These are phyloP conservation scores for Purpureocillium lavendulum DNA, from an alignment of 2,329 filamentous ascomycete genomes.

Conservation along the genomic window DNA sequence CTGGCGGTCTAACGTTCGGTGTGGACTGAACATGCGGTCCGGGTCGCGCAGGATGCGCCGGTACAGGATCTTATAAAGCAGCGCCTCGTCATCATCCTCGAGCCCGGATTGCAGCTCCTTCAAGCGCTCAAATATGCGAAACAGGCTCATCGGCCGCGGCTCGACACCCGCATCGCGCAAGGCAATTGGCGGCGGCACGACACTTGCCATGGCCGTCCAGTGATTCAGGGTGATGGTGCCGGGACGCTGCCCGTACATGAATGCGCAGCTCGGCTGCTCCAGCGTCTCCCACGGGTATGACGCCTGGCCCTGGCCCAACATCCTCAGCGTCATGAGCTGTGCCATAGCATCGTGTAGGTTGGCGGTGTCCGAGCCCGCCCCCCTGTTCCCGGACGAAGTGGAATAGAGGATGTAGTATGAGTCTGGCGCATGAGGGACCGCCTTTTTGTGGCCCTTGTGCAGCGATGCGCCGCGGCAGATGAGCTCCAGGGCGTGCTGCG, in stretches of 20 bases:
- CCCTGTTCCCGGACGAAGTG: constrained; percentile 35
- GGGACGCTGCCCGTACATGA: constrained; percentile 55
- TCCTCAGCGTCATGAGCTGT: constrained; percentile 48
- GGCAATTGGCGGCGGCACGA: constrained; percentile 44
- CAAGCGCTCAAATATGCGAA: constrained; percentile 49
- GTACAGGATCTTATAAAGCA: constrained; percentile 59
- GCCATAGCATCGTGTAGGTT: constrained; percentile 47
- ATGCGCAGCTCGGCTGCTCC: constrained; percentile 65
- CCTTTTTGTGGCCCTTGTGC: constrained; percentile 44
- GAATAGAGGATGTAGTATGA: constrained; percentile 49
- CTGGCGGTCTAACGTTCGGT: constrained; percentile 59
- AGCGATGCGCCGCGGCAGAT: constrained; percentile 50
- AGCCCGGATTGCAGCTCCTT: constrained; percentile 47
- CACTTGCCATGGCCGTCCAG: constrained; percentile 54
- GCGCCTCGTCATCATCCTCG: constrained; percentile 47
- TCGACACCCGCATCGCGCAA: constrained; percentile 49
- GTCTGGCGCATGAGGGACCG: constrained; percentile 46
- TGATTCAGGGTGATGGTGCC: constrained; percentile 67
- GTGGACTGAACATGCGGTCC: constrained; percentile 51
- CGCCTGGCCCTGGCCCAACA: constrained; percentile 33
- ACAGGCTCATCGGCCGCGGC: constrained; percentile 53
- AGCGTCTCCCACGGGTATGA: constrained; percentile 59
- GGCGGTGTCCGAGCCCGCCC: constrained; percentile 35
- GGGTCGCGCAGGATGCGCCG: constrained; percentile 59
- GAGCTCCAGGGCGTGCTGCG: constrained; percentile 46